Percentiles rank a stretch among this genome's conserved stretches.
phyloP scores from a whole-genome alignment of 805 yeast species.

The Lipomyces lipofer region DNA sequence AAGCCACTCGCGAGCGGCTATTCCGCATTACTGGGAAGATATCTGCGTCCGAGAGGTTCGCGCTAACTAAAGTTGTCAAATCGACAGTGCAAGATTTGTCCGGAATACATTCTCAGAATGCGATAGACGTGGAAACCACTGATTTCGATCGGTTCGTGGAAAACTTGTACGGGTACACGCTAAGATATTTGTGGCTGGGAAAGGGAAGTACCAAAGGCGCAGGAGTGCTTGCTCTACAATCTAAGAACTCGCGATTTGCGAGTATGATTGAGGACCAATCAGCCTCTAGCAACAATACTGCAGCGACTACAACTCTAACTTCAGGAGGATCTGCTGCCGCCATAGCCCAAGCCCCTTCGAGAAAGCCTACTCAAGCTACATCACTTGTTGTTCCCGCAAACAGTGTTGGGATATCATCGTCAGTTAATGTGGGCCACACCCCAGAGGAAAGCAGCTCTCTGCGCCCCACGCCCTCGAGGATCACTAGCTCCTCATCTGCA shows the following conservation, averaged over 20 bases:
- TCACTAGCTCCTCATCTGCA: neutral
- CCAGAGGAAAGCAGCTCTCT: neutral
- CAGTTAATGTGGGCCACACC: too few species aligned
- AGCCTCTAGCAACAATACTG: neutral
- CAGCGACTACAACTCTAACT: neutral
- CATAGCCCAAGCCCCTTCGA: neutral
- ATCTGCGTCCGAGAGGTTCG: slow-evolving; percentile 45
- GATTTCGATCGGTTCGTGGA: slow-evolving; percentile 40
- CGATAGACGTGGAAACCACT: slow-evolving; percentile 41
- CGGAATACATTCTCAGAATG: slow-evolving; percentile 39
- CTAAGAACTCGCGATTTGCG: slow-evolving; percentile 4
- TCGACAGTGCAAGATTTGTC: slow-evolving; percentile 69
- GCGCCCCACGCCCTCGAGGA: neutral
- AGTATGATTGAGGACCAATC: slow-evolving; percentile 2
- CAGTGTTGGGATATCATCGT: neutral
- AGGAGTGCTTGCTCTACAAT: slow-evolving; percentile 35
- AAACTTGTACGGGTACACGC: slow-evolving; percentile 39
- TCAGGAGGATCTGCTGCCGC: neutral
- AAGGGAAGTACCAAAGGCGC: slow-evolving; percentile 47
- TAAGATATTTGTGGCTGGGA: slow-evolving; percentile 49
- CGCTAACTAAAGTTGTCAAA: slow-evolving; percentile 66
- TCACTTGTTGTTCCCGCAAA: neutral
- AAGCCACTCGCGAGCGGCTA: slow-evolving; percentile 53
- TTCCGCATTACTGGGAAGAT: slow-evolving; percentile 50
- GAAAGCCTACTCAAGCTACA: neutral